Evolutionary conservation across 1,284 basidiomycete species (phyloP), one percentile per base, ranked within the genome.

Genomic region (Microbotryum saponariae): DNA sequence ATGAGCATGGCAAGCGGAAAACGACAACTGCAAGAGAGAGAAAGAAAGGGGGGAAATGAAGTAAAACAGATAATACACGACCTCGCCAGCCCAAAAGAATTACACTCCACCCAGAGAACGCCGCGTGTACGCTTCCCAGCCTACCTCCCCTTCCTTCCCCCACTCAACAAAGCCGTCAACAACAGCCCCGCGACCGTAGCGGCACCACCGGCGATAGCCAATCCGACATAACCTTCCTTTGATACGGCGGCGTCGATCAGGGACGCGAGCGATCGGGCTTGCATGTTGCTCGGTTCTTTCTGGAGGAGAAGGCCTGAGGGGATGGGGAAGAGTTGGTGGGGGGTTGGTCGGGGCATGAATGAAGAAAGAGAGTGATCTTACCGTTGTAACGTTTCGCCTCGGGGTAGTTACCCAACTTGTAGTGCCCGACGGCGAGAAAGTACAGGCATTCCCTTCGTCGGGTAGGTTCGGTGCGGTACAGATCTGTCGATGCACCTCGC

Each of bases 381-480:
- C 92, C 85, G 75, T 97, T 97, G 77, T 97, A 98, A 65, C 84
- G 86, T 76, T 83, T 86, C 3, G 93, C 91, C 74, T 97, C 91
- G 46, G 89, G 88, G 74, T 88, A 97, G 76, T 97, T 94, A 42
- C 87, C 85, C 82, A 97, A 87, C 81, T 98, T 98, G 78, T 91
- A 97, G 77, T 98, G 87, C 0, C 96, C 96, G 14, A 98, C 81
- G 1, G 91, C 90, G 54, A 99, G 85, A 78, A 97, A 99, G 75
- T 97, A 99, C 45, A 97, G 78, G 73, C 96, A 98, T 77, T 99
- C 96, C 76, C 96, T 80, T 67, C 96, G 82, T 68, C 96, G 83
- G 42, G 84, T 78, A 12, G 94, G 87, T 66, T 97, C 93, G 3
- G 85, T 81, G 58, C 91, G 85, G 78, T 96, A 98, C 63, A 99